A percentile compares a stretch with the other conserved stretches of the same genome.
Conservation (phyloP, 202 grass and related monocot species). For the Digitaria exilis region DNA sequence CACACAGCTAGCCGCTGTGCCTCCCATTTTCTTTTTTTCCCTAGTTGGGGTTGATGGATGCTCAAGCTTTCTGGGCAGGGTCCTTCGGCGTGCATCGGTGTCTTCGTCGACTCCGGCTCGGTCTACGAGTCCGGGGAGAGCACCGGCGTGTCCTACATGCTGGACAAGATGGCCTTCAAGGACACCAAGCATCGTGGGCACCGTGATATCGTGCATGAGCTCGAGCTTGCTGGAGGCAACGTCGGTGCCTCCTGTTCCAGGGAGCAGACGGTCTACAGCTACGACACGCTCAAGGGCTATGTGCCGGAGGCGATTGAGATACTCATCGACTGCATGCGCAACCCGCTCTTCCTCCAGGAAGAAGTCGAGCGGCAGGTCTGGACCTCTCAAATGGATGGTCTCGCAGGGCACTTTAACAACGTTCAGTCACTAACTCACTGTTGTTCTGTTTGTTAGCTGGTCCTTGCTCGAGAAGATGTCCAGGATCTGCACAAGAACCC, state of each 20-base stretch:
- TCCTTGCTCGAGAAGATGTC: constrained; percentile 56
- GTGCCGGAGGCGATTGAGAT: constrained; percentile 65
- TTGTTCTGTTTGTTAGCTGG: constrained; percentile 52
- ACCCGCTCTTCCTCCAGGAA: constrained; percentile 68
- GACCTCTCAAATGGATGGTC: not conserved
- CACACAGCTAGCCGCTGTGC: not conserved
- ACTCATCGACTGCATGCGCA: constrained; percentile 72
- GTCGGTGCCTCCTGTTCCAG: constrained; percentile 55
- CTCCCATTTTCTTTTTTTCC: not conserved
- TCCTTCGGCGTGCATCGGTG: constrained; percentile 70
- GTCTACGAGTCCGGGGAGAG: constrained; percentile 63
- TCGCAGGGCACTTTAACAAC: not conserved
- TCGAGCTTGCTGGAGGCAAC: constrained; percentile 68
- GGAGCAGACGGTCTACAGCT: constrained; percentile 86
- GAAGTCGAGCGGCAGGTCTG: constrained; percentile 74
- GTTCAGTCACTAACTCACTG: not conserved
- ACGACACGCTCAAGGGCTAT: constrained; percentile 80
- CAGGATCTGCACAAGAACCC: constrained; percentile 53
- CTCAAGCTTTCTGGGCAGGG: constrained; percentile 48
- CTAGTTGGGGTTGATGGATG: not conserved
- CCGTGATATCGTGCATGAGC: constrained; percentile 52
- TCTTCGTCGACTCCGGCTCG: constrained; percentile 83
- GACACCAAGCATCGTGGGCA: constrained; percentile 71
- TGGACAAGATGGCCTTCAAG: constrained; percentile 88
- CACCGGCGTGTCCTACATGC: constrained; percentile 58